Percentiles rank a stretch among this genome's conserved stretches.
phyloP scores from a whole-genome alignment of 768 basidiomycete genomes.

The Xerocomellus amylosporus region DNA sequence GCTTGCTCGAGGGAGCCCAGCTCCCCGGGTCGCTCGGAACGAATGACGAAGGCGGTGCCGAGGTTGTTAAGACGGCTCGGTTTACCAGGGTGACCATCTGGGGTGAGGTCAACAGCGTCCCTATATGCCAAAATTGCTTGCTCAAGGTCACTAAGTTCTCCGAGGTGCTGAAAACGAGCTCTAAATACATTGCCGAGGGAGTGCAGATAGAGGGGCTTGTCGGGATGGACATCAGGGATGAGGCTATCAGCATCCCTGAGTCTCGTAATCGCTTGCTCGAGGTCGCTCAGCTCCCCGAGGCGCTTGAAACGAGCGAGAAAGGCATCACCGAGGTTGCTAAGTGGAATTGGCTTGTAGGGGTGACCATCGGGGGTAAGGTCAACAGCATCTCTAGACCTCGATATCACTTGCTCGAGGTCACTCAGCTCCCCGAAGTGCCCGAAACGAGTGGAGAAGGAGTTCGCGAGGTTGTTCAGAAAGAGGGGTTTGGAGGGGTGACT shows the following conservation, averaged over 20 bases:
- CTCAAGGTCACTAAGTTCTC: neutral
- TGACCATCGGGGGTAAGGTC: too few relatives aligned
- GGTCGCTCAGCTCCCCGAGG: neutral
- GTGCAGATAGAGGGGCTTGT: neutral
- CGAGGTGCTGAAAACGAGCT: neutral
- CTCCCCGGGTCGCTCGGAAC: neutral
- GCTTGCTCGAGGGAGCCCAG: neutral
- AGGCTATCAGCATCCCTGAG: neutral
- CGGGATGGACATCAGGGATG: neutral
- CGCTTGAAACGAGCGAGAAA: too few relatives aligned
- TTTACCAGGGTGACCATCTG: neutral
- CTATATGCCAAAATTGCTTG: neutral
- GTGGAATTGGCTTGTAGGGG: too few relatives aligned
- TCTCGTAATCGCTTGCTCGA: constrained; percentile 1
- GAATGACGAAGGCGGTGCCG: neutral
- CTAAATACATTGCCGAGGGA: neutral
- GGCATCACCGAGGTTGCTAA: too few relatives aligned
- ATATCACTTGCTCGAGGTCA: neutral
- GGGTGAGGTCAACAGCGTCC: neutral
- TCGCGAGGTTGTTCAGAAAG: constrained; percentile 1
- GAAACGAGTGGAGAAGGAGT: neutral
- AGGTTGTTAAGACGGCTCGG: neutral
- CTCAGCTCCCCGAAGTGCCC: neutral
- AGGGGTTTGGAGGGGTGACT: neutral
- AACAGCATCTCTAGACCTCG: too few relatives aligned